Percentiles rank a stretch among this genome's conserved stretches.
Conservation (phyloP, 306 rosid genomes). For the Echinosophora koreensis region DNA sequence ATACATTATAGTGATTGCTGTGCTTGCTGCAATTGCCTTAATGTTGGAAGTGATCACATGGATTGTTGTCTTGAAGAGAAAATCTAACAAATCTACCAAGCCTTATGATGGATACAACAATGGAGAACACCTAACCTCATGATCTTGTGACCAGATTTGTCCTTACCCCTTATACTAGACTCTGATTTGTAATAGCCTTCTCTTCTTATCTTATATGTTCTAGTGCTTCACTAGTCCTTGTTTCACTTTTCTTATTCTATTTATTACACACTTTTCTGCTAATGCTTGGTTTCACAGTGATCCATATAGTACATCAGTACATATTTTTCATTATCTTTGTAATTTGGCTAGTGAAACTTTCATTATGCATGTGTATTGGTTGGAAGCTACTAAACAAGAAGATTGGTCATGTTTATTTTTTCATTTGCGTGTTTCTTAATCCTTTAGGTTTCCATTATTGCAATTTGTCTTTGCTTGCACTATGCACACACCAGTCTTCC, state of each 20-base stretch:
- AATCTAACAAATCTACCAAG: constrained; percentile 57
- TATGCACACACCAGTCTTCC: not conserved
- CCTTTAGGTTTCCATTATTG: not conserved
- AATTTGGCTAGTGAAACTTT: constrained; percentile 17
- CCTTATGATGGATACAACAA: constrained; percentile 63
- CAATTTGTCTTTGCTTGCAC: not conserved
- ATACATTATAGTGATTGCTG: constrained; percentile 53
- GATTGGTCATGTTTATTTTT: not conserved
- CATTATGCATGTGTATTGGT: constrained; percentile 20
- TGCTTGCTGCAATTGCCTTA: constrained; percentile 62
- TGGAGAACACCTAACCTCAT: constrained; percentile 40
- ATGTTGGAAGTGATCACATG: constrained; percentile 80
- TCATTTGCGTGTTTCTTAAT: not conserved
- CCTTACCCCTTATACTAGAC: no score
- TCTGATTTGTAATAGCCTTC: no score
- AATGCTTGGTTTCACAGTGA: constrained; percentile 47
- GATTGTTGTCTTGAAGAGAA: constrained; percentile 72
- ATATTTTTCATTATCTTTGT: constrained; percentile 6
- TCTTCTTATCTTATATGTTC: not conserved
- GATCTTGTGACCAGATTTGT: not conserved
- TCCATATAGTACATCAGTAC: constrained; percentile 27
- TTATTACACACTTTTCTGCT: constrained; percentile 38
- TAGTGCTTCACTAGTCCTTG: not conserved
- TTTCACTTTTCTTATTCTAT: not conserved
- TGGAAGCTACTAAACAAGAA: constrained; percentile 1